Evolutionary conservation across 371 early-diverging fungal genomes (phyloP).

Genomic region (Lichtheimia hyalospora): DNA sequence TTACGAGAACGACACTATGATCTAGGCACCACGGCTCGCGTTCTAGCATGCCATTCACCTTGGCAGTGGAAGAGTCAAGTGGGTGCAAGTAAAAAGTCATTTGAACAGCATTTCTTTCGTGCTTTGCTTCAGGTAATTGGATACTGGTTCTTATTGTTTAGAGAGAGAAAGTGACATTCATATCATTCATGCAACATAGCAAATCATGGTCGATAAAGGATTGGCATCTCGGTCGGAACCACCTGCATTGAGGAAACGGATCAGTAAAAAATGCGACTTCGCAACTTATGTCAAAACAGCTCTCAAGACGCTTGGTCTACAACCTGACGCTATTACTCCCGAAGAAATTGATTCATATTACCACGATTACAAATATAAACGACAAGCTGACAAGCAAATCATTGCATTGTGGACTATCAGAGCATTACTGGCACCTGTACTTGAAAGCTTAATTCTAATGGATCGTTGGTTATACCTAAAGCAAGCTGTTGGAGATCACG

Average conservation of each 20-base stretch:
- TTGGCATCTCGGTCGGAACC: constrained; percentile 46
- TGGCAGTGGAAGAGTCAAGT: constrained; percentile 67
- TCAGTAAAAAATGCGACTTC: constrained; percentile 56
- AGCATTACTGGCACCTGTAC: constrained; percentile 66
- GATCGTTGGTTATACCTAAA: constrained; percentile 73
- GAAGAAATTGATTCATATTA: constrained; percentile 46
- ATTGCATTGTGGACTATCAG: constrained; percentile 80
- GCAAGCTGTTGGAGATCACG: constrained; percentile 33
- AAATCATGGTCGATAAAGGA: constrained; percentile 56
- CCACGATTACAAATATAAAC: constrained; percentile 25
- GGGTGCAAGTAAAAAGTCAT: constrained; percentile 54
- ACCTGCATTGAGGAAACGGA: constrained; percentile 56
- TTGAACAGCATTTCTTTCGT: constrained; percentile 74
- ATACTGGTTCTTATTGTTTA: background rate
- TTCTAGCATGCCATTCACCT: constrained; percentile 85
- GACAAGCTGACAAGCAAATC: constrained; percentile 54
- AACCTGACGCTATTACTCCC: constrained; percentile 37
- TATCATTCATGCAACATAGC: constrained; percentile 7
- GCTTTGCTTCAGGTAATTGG: constrained; percentile 60
- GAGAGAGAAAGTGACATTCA: background rate
- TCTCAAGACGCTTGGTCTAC: constrained; percentile 37
- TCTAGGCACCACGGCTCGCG: constrained; percentile 73
- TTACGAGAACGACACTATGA: constrained; percentile 1
- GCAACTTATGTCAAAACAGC: constrained; percentile 34
- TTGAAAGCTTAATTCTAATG: constrained; percentile 75